phyloP scores from a whole-genome alignment of 257 asterid species.

The Solanum tacnaense region DNA sequence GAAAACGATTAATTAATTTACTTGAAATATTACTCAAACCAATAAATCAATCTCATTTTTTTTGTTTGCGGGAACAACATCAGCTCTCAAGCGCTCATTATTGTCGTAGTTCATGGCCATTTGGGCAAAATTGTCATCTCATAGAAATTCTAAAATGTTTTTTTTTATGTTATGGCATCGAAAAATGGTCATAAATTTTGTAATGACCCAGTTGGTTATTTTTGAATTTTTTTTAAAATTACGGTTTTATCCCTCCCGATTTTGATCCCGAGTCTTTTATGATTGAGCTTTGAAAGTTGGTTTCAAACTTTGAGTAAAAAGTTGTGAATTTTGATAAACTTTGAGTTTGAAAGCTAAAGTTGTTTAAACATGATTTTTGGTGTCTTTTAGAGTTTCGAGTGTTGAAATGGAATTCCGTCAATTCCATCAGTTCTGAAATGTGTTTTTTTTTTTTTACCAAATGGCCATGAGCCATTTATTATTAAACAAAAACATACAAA shows the following conservation, averaged over 20 bases:
- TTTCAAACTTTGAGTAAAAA: no score
- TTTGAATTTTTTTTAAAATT: no score
- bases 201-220: neutral
- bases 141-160: neutral
- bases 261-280: neutral
- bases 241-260: neutral
- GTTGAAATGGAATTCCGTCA: neutral
- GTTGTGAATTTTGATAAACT: neutral
- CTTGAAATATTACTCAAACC: neutral
- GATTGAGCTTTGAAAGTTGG: neutral
- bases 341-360: neutral
- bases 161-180: neutral
- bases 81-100: neutral
- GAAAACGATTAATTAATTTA: neutral
- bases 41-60: neutral
- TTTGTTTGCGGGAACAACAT: neutral
- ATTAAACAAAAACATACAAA: no score
- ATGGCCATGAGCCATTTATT: no score
- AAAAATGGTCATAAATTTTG: neutral
- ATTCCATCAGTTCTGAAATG: no score
- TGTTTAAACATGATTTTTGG: no score
- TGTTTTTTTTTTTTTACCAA: no score
- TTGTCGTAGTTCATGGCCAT: neutral
- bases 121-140: neutral
- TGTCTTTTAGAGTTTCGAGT: neutral